A percentile compares a stretch with the other conserved stretches of the same genome.
These are phyloP conservation scores for Calocybe cyanea DNA, from an alignment of 768 basidiomycete genomes.

Conservation along the genomic window DNA sequence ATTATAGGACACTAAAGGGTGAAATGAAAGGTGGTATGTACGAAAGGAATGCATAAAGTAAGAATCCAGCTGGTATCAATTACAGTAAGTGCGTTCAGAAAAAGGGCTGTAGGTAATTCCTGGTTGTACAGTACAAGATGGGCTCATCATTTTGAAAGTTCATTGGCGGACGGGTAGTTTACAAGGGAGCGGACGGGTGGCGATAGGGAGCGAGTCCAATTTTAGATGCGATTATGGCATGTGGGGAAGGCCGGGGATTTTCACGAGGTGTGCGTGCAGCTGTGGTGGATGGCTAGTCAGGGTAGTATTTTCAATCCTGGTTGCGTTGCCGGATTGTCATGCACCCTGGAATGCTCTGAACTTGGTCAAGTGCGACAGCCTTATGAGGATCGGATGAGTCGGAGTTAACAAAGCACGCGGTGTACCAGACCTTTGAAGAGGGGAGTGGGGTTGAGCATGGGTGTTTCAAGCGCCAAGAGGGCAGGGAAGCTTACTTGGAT, in stretches of 20 bases:
- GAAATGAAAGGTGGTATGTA: too few species aligned
- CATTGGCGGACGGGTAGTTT: neutral
- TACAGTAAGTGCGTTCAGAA: too few species aligned
- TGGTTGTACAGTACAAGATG: too few species aligned
- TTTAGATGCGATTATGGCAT: neutral
- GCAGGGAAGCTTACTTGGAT: slow-evolving; percentile 45
- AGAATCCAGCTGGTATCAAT: too few species aligned
- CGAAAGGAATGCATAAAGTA: too few species aligned
- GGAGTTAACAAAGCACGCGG: slow-evolving; percentile 55
- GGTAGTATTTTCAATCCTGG: slow-evolving; percentile 16
- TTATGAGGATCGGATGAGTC: slow-evolving; percentile 49
- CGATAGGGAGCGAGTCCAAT: neutral
- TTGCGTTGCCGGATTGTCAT: slow-evolving; percentile 65
- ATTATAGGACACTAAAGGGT: too few species aligned
- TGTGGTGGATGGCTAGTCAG: too few species aligned
- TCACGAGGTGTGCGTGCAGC: too few species aligned
- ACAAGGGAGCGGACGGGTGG: neutral
- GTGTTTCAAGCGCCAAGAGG: neutral
- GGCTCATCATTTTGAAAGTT: too few species aligned
- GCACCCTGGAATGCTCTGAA: slow-evolving; percentile 61
- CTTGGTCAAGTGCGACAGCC: slow-evolving; percentile 60
- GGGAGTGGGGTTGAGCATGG: neutral
- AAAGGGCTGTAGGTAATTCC: too few species aligned
- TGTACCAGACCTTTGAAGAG: slow-evolving; percentile 52
- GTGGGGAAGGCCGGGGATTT: neutral